A percentile compares a stretch with the other conserved stretches of the same genome.
These are phyloP conservation scores for Cryptococcus amylolentus DNA, from an alignment of 1,284 basidiomycete species.

Conservation along the genomic window DNA sequence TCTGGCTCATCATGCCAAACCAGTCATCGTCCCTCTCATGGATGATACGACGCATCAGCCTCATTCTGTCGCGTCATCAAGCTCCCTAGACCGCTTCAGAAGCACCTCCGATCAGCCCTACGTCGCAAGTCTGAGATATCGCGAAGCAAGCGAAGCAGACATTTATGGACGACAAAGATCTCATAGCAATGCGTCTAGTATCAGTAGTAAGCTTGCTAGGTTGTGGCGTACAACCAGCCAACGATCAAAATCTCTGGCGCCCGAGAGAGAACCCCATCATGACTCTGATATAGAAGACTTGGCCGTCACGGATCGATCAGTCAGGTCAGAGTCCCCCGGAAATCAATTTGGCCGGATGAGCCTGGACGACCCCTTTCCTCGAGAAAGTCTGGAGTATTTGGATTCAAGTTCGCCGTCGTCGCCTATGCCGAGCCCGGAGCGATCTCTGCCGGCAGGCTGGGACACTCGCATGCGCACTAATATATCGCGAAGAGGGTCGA, in stretches of 20 bases:
- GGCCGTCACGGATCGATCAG: slow-evolving; percentile 12
- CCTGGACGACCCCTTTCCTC: slow-evolving; percentile 20
- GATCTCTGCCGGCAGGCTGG: slow-evolving; percentile 13
- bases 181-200: slow-evolving; percentile 34
- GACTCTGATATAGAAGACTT: slow-evolving; percentile 15
- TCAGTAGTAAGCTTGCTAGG: slow-evolving; percentile 31
- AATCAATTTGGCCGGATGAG: slow-evolving; percentile 27
- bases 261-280: slow-evolving; percentile 9
- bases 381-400: slow-evolving; percentile 26
- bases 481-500: slow-evolving; percentile 24
- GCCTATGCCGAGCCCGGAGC: slow-evolving; percentile 12
- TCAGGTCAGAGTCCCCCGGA: slow-evolving; percentile 18
- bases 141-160: slow-evolving; percentile 36
- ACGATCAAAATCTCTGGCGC: slow-evolving; percentile 9
- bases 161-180: slow-evolving; percentile 26
- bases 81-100: slow-evolving; percentile 27
- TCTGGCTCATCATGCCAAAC: slow-evolving; percentile 13
- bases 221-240: slow-evolving; percentile 31
- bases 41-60: slow-evolving; percentile 19
- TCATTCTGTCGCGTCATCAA: slow-evolving; percentile 23
- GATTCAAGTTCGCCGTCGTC: slow-evolving; percentile 27
- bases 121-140: slow-evolving; percentile 17
- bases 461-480: slow-evolving; percentile 12
- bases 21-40: slow-evolving; percentile 8
- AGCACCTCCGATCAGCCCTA: slow-evolving; percentile 15